A percentile compares a stretch with the other conserved stretches of the same genome.
These are phyloP conservation scores for Ochetophila trinervis DNA, from an alignment of 306 rosid genomes.

Conservation along the genomic window DNA sequence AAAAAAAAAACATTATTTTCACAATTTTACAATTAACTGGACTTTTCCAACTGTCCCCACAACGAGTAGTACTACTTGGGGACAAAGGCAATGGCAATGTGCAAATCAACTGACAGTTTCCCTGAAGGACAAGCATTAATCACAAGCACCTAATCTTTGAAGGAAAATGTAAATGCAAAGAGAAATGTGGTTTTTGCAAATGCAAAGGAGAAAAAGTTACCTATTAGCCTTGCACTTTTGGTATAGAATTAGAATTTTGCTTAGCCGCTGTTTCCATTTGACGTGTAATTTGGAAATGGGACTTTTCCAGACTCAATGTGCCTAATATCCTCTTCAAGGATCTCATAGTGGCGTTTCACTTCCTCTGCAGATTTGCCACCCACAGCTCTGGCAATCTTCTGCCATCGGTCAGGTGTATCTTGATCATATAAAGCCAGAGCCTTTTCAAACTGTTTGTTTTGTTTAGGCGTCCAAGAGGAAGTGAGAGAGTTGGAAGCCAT, in stretches of 20 bases:
- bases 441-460: conserved; percentile 68
- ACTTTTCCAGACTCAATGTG: conserved; percentile 64
- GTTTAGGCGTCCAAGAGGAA: conserved; percentile 61
- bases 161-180: no score
- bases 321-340: conserved; percentile 61
- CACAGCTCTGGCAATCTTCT: conserved; percentile 63
- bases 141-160: no score
- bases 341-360: conserved; percentile 66
- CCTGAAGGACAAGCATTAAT: no score
- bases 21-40: no score
- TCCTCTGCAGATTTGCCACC: conserved; percentile 68
- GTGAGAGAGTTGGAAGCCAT: conserved; percentile 52
- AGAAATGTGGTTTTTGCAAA: no score
- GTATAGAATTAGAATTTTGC: no score
- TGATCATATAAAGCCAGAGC: conserved; percentile 69
- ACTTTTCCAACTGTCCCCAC: conserved; percentile 25
- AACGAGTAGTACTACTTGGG: conserved; percentile 2
- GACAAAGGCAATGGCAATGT: conserved; percentile 13
- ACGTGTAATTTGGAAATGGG: conserved; percentile 60
- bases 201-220: background rate
- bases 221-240: no score
- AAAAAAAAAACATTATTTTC: no score
- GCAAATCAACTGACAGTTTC: background rate
- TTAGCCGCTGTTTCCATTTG: conserved; percentile 29
- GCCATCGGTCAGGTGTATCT: conserved; percentile 82